Conservation (phyloP, 768 basidiomycete species). For the Termitomyces sp. region DNA sequence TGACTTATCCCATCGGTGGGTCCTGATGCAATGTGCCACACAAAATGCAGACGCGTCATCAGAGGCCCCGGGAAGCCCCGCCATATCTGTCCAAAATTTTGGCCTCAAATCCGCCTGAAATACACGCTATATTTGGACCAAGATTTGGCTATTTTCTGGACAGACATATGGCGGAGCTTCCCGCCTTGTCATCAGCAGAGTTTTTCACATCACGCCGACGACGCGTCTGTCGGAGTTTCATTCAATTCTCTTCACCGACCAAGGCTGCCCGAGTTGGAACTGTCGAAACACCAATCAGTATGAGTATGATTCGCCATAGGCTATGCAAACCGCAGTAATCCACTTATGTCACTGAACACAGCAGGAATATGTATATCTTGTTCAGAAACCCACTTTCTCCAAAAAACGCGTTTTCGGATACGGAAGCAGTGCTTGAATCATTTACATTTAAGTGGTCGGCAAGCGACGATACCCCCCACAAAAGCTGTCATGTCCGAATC, state of each 20-base stretch:
- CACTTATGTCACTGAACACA: background rate
- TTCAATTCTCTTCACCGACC: background rate
- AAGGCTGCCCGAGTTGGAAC: background rate
- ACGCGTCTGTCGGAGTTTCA: conserved; percentile 32
- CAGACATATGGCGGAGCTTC: no score
- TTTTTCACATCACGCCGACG: conserved; percentile 25
- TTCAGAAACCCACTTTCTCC: background rate
- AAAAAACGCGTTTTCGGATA: background rate
- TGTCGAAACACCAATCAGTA: background rate
- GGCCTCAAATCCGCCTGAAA: no score
- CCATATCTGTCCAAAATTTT: no score
- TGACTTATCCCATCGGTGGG: no score
- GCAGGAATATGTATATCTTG: background rate
- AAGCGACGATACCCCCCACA: background rate
- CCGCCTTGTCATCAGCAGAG: no score
- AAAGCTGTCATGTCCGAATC: conserved; percentile 28
- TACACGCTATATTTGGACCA: no score
- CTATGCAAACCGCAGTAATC: background rate
- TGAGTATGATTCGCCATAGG: conserved; percentile 2
- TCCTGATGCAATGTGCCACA: no score
- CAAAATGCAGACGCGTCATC: no score
- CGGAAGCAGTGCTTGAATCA: background rate
- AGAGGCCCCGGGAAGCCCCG: no score
- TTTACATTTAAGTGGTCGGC: background rate
- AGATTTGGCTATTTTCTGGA: no score